These are phyloP conservation scores for Adansonia rubrostipa DNA, from an alignment of 441 rosid species.

Conservation along the genomic window DNA sequence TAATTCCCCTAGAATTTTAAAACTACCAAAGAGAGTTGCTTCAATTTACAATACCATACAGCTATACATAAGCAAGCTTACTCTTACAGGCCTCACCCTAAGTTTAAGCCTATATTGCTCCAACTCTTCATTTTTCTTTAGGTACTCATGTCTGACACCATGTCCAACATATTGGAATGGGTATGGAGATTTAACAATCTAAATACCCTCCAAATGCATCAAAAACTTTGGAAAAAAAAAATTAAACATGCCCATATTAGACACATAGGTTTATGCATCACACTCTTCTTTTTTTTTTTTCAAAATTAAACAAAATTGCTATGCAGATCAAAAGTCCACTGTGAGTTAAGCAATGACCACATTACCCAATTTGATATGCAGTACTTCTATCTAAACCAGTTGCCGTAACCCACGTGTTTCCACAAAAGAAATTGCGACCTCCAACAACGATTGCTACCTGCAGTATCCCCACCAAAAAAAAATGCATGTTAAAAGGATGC, in stretches of 20 bases:
- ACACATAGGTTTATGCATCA: not conserved
- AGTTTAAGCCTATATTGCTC: not conserved
- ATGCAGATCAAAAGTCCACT: not conserved
- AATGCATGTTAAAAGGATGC: conserved; percentile 16
- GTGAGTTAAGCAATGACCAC: not conserved
- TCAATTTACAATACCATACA: conserved; percentile 4
- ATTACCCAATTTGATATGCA: conserved; percentile 89
- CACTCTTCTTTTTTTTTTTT: not conserved
- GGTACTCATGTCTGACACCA: too few relatives aligned
- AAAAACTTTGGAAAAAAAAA: too few relatives aligned
- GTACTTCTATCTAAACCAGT: conserved; percentile 82
- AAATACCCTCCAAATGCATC: too few relatives aligned
- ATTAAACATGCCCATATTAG: too few relatives aligned
- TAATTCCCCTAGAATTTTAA: not conserved
- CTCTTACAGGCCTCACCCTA: not conserved
- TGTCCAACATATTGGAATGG: too few relatives aligned
- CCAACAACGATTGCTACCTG: conserved; percentile 92
- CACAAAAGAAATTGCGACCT: conserved; percentile 87
- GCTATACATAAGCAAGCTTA: conserved; percentile 5
- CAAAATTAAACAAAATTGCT: conserved; percentile 4
- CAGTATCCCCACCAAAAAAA: conserved; percentile 18
- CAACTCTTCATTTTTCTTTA: too few relatives aligned
- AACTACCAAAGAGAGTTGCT: not conserved
- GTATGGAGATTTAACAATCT: too few relatives aligned
- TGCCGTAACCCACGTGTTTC: conserved; percentile 75